phyloP scores from a whole-genome alignment of 2,329 filamentous ascomycete genomes.

The Aspergillus glaucus region DNA sequence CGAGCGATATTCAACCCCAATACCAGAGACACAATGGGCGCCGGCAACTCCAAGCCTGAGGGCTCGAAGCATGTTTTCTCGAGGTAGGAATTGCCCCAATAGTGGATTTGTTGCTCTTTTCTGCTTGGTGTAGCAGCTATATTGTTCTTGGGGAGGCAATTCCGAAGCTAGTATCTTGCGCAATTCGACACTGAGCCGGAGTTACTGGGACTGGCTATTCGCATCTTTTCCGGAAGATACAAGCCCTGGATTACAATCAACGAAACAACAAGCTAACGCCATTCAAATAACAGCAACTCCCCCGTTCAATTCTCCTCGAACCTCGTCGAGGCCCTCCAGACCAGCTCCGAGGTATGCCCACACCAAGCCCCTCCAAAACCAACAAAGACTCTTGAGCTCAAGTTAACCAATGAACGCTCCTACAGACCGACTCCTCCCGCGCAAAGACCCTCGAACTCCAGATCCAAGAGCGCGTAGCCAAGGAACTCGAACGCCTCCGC shows the following conservation, averaged over 20 bases:
- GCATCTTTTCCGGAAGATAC: background rate
- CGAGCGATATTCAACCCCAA: background rate
- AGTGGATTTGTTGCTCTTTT: background rate
- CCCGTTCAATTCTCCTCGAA: conserved; percentile 71
- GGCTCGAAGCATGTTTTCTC: conserved; percentile 56
- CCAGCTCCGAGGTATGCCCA: conserved; percentile 69
- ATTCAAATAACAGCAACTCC: conserved; percentile 32
- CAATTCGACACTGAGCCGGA: background rate
- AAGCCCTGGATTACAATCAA: background rate
- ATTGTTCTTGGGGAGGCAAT: background rate
- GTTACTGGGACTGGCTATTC: background rate
- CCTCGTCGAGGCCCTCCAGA: conserved; percentile 75
- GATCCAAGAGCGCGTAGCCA: conserved; percentile 77
- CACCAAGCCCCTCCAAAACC: background rate
- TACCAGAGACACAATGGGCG: conserved; percentile 47
- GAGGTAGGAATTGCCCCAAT: conserved; percentile 37
- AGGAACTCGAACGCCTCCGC: conserved; percentile 76
- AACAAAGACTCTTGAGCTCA: background rate
- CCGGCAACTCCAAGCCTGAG: conserved; percentile 56
- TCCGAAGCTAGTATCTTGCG: background rate
- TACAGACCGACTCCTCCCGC: conserved; percentile 80
- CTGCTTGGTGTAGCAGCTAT: conserved; percentile 3
- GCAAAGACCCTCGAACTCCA: conserved; percentile 77
- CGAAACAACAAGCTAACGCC: conserved; percentile 6
- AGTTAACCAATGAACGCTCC: background rate